Conservation (phyloP, 257 asterid species). For the Nicotiana knightiana region DNA sequence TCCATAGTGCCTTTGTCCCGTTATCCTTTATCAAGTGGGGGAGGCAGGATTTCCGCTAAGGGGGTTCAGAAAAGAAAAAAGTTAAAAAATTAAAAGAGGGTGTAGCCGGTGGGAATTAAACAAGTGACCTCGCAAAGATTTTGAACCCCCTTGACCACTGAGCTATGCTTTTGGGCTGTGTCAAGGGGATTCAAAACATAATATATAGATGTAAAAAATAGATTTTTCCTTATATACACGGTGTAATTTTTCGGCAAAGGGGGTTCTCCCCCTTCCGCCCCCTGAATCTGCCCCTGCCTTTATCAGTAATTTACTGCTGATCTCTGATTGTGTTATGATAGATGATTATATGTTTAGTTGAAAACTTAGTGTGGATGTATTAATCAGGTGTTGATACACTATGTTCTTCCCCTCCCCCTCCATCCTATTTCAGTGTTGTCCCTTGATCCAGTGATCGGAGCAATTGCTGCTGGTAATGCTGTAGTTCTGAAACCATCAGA, state of each 20-base stretch:
- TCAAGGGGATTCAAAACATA: no score
- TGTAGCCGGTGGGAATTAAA: no score
- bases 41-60: no score
- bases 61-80: no score
- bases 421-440: conserved; percentile 39
- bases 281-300: neutral
- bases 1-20: neutral
- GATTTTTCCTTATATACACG: no score
- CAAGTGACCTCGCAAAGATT: no score
- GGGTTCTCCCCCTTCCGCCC: no score
- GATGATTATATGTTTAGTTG: neutral
- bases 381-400: neutral
- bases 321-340: neutral
- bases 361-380: neutral
- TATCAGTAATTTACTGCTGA: neutral
- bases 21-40: neutral
- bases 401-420: neutral
- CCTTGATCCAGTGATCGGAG: conserved; percentile 80
- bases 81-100: no score
- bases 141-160: no score
- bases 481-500: conserved; percentile 72
- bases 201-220: no score
- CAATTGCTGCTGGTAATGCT: conserved; percentile 86
- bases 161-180: no score
- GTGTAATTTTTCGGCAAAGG: no score